These are phyloP conservation scores for Alloteropsis semialata DNA, from an alignment of 176 grass and related monocot species.

Conservation along the genomic window DNA sequence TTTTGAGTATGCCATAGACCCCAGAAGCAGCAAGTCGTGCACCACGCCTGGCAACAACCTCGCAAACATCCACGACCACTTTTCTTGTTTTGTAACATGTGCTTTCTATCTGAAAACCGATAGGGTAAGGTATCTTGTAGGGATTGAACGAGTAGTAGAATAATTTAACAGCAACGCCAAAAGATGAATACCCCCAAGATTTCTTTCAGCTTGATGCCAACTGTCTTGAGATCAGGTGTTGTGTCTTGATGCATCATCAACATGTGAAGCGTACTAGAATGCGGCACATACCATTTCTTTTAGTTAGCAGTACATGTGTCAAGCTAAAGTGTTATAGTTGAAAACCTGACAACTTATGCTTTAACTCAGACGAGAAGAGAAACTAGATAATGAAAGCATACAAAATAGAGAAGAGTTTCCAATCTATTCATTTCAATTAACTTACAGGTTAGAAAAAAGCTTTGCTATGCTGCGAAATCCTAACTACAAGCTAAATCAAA, in stretches of 20 bases:
- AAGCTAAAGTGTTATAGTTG: background rate
- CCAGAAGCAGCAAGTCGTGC: conserved; percentile 48
- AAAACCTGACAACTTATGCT: background rate
- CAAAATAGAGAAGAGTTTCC: background rate
- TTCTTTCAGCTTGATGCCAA: conserved; percentile 49
- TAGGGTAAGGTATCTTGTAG: background rate
- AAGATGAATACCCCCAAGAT: conserved; percentile 37
- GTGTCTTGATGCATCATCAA: conserved; percentile 53
- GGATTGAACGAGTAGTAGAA: background rate
- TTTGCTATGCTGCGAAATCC: background rate
- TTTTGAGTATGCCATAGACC: conserved; percentile 44
- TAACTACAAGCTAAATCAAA: background rate
- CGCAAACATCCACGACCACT: conserved; percentile 42
- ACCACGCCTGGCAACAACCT: conserved; percentile 31
- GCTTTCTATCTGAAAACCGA: conserved; percentile 30
- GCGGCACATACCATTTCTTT: background rate
- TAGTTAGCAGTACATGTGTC: background rate
- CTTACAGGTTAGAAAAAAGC: background rate
- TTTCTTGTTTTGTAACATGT: conserved; percentile 44
- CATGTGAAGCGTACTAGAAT: conserved; percentile 48
- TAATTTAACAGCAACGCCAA: background rate
- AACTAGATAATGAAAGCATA: background rate
- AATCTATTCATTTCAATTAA: background rate
- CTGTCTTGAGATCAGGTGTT: conserved; percentile 44
- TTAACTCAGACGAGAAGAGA: background rate